Evolutionary conservation across 495 filamentous ascomycete species (phyloP), one percentile per base, ranked within the genome.

Genomic region (Penicillium parvum): DNA sequence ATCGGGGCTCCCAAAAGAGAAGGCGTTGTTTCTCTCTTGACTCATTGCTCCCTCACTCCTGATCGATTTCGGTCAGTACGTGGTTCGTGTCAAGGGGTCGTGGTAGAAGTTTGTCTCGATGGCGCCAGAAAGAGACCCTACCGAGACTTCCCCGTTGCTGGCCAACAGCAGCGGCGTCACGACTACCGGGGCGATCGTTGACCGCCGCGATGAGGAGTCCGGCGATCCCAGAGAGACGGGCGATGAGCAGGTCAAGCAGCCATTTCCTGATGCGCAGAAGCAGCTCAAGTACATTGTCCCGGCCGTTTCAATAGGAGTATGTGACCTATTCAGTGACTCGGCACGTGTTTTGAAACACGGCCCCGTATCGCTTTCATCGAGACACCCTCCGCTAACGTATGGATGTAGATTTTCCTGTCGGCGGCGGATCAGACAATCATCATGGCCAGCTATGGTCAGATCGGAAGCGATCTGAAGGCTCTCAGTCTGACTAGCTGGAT

Each of bases 401-500:
- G 3, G 16, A 2, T 45, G 15, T 49, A 76, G 73, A 57, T 91
- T 33, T 88, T 89, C 57, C 65, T 92, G 2, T 73, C 78, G 3
- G 83, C 86, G 0, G 78, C 85, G 34, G 88, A 95, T 60, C 86
- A 91, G 57, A 90, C 88, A 1, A 79, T 95, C 32, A 83, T 90
- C 30, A 81, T 91, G 40, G 79, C 81, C 37, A 83, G 76, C 26
- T 94, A 92, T 60, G 86, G 83, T 12, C 80, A 75, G 35, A 92
- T 95, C 55, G 88, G 88, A 17, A 88, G 77, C 38, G 88, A 92
- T 40, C 61, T 94, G 15, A 73, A 86, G 15, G 85, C 86, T 9
- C 65, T 94, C 42, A 88, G 86, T 52, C 74, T 78, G 52, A 90
- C 87, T 7, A 85, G 81, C 25, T 95, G 88, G 88, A 87, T 95